Conservation (phyloP, 176 grass and related monocot genomes). For the Alloteropsis semialata region DNA sequence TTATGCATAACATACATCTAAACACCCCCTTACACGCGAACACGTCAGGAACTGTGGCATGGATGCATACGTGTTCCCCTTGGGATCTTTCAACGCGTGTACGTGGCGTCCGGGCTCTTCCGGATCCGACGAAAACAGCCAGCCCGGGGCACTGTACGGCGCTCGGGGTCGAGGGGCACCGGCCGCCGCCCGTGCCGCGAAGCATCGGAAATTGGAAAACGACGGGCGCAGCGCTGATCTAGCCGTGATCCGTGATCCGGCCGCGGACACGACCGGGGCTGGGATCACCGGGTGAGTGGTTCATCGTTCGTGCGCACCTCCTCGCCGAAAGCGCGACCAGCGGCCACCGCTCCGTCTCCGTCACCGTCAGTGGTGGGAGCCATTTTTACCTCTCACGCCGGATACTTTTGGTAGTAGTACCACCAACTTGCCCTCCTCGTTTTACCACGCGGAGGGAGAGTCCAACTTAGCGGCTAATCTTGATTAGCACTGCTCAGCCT, state of each 20-base stretch:
- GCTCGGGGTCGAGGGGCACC: not conserved
- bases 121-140: not conserved
- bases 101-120: not conserved
- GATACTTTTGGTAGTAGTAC: too few relatives aligned
- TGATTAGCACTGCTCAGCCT: too few relatives aligned
- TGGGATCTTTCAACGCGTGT: not conserved
- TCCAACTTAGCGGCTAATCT: too few relatives aligned
- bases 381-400: too few relatives aligned
- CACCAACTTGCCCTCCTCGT: too few relatives aligned
- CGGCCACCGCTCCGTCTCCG: not conserved
- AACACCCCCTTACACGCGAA: too few relatives aligned
- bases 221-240: not conserved
- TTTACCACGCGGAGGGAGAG: not conserved
- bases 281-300: too few relatives aligned
- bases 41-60: too few relatives aligned
- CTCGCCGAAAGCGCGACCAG: not conserved
- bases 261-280: not conserved
- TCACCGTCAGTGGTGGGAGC: too few relatives aligned
- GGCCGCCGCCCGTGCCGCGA: not conserved
- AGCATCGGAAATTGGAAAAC: not conserved
- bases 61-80: not conserved
- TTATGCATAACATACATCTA: too few relatives aligned
- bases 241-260: not conserved
- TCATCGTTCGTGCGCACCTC: not conserved
- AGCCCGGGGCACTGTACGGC: not conserved